A percentile compares a stretch with the other conserved stretches of the same genome.
phyloP scores from a whole-genome alignment of 2,329 filamentous ascomycete species.

The Aspergillus intermedius region DNA sequence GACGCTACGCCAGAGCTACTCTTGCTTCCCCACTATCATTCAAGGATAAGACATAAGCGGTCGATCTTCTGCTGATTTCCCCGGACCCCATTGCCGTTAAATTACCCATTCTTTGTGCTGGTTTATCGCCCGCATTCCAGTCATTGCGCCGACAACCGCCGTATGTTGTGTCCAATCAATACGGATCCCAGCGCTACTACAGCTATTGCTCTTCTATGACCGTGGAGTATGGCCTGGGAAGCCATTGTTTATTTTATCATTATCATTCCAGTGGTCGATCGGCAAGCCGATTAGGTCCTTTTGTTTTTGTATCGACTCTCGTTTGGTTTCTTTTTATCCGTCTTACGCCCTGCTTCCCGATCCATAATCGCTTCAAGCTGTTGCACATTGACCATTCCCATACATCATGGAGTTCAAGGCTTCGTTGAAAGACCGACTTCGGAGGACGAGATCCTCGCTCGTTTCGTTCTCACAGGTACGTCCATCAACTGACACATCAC shows the following conservation, averaged over 20 bases:
- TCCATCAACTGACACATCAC: constrained; percentile 12
- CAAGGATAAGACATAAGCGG: neutral
- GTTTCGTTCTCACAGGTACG: constrained; percentile 13
- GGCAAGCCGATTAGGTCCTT: neutral
- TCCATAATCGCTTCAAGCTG: neutral
- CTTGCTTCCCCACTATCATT: neutral
- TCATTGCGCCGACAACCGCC: neutral
- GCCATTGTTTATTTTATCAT: neutral
- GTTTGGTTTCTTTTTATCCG: neutral
- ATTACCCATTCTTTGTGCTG: neutral
- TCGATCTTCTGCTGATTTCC: neutral
- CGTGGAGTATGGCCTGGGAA: neutral
- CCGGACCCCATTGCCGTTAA: neutral
- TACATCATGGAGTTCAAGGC: constrained; percentile 11
- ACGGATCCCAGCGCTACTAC: neutral
- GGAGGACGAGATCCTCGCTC: constrained; percentile 13
- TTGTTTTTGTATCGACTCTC: neutral
- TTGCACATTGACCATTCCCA: neutral
- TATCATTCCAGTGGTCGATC: neutral
- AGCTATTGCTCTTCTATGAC: neutral
- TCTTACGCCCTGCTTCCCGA: neutral
- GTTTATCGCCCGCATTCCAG: neutral
- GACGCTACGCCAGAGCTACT: neutral
- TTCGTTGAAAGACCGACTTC: constrained; percentile 4
- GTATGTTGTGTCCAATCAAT: neutral